These are phyloP conservation scores for Cystofilobasidium capitatum DNA, from an alignment of 768 basidiomycete species.

Conservation along the genomic window DNA sequence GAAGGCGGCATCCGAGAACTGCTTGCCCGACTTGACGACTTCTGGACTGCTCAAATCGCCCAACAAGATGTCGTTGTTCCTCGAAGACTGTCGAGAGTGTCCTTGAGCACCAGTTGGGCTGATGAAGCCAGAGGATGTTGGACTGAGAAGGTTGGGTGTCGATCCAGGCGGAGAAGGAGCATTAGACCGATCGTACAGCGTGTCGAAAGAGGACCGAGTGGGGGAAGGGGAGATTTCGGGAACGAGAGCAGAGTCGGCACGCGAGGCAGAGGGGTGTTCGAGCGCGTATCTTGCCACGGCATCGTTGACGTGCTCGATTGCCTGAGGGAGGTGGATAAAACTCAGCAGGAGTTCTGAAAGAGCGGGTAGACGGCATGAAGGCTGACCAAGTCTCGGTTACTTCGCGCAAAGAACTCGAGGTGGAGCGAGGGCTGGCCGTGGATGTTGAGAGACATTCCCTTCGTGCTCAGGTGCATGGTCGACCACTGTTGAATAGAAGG, in stretches of 20 bases:
- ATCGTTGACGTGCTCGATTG: slow-evolving; percentile 40
- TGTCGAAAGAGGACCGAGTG: background rate
- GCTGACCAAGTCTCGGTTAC: slow-evolving; percentile 42
- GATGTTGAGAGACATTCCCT: slow-evolving; percentile 45
- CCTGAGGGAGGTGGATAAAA: slow-evolving; percentile 26
- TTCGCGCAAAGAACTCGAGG: slow-evolving; percentile 47
- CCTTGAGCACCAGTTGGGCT: background rate
- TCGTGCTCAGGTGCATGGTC: slow-evolving; percentile 15
- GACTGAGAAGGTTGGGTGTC: background rate
- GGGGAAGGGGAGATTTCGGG: too few species aligned
- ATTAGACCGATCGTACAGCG: background rate
- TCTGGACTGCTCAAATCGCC: background rate
- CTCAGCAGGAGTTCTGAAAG: background rate
- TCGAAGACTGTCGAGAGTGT: background rate
- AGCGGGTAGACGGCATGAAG: background rate
- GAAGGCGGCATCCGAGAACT: background rate
- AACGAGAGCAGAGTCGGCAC: background rate
- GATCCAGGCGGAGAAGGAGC: background rate
- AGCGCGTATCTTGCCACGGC: slow-evolving; percentile 11
- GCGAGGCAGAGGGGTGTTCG: slow-evolving; percentile 16
- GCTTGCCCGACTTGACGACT: background rate
- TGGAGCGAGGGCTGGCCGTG: slow-evolving; percentile 45
- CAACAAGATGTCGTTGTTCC: background rate
- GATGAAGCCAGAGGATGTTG: background rate
- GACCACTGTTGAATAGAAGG: slow-evolving; percentile 33